A percentile compares a stretch with the other conserved stretches of the same genome.
These are phyloP conservation scores for Coemansia sp. DNA, from an alignment of 192 early-diverging fungal species.

Conservation along the genomic window DNA sequence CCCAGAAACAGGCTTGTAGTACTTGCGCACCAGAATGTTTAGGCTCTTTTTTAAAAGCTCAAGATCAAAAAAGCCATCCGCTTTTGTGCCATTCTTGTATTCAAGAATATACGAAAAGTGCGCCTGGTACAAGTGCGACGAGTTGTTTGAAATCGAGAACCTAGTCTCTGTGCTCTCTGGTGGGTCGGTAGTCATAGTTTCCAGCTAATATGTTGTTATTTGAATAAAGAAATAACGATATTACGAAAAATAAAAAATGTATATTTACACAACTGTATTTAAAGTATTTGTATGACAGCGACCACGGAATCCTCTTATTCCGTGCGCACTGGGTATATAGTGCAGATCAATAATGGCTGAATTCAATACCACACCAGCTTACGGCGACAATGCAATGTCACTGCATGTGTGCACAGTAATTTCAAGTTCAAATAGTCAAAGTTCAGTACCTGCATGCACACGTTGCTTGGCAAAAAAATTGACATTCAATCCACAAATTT, in stretches of 20 bases:
- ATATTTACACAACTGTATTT: too few relatives aligned
- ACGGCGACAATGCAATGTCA: neutral
- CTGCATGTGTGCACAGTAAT: neutral
- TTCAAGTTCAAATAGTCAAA: neutral
- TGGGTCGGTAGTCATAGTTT: neutral
- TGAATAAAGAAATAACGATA: neutral
- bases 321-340: too few relatives aligned
- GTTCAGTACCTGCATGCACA: too few relatives aligned
- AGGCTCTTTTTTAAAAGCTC: slow-evolving; percentile 22
- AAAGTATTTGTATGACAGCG: too few relatives aligned
- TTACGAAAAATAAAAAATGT: neutral
- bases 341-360: neutral
- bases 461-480: too few relatives aligned
- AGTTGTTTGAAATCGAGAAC: slow-evolving; percentile 36
- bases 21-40: slow-evolving; percentile 28
- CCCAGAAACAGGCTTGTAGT: slow-evolving; percentile 40
- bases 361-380: neutral
- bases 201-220: neutral
- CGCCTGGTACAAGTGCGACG: slow-evolving; percentile 50
- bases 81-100: slow-evolving; percentile 23
- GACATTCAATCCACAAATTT: neutral
- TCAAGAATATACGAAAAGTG: slow-evolving; percentile 51
- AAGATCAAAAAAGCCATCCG: slow-evolving; percentile 21
- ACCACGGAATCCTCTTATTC: too few relatives aligned
- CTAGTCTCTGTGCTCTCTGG: slow-evolving; percentile 15